phyloP scores from a whole-genome alignment of 192 early-diverging fungal genomes.

The Mortierella hygrophila region DNA sequence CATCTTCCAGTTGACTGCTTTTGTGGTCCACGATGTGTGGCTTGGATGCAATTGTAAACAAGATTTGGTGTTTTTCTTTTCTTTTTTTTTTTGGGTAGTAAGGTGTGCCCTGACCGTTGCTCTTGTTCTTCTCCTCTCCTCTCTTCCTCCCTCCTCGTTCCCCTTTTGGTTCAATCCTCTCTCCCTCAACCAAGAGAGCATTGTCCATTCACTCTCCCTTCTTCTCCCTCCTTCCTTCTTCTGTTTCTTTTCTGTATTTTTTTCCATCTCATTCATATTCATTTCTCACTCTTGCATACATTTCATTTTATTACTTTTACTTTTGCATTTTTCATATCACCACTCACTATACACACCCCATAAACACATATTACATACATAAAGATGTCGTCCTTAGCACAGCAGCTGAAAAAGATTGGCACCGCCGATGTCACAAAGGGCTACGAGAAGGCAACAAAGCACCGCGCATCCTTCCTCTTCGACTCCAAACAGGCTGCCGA shows the following conservation, averaged over 20 bases:
- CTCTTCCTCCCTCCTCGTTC: neutral
- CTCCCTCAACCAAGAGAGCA: slow-evolving; percentile 3
- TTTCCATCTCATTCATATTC: neutral
- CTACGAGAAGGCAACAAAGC: slow-evolving; percentile 67
- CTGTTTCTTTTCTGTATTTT: neutral
- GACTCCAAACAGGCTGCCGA: slow-evolving; percentile 87
- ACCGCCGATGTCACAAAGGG: slow-evolving; percentile 70
- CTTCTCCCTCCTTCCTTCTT: neutral
- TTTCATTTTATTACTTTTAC: neutral
- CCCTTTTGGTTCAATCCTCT: slow-evolving; percentile 4
- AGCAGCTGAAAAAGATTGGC: slow-evolving; percentile 75
- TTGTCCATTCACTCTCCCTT: neutral
- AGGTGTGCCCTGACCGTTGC: neutral
- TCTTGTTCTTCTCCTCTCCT: neutral
- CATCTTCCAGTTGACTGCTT: neutral
- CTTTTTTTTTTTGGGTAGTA: neutral
- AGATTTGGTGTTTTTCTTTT: slow-evolving; percentile 10
- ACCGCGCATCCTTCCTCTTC: slow-evolving; percentile 85
- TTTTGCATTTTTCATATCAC: neutral
- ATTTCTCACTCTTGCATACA: neutral
- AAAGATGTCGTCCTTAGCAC: slow-evolving; percentile 72
- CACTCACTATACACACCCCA: neutral
- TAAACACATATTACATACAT: slow-evolving; percentile 6
- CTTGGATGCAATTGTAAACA: neutral
- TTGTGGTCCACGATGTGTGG: neutral